Evolutionary conservation across 2,329 filamentous ascomycete genomes (phyloP).

Genomic region (Lojkania enalia): DNA sequence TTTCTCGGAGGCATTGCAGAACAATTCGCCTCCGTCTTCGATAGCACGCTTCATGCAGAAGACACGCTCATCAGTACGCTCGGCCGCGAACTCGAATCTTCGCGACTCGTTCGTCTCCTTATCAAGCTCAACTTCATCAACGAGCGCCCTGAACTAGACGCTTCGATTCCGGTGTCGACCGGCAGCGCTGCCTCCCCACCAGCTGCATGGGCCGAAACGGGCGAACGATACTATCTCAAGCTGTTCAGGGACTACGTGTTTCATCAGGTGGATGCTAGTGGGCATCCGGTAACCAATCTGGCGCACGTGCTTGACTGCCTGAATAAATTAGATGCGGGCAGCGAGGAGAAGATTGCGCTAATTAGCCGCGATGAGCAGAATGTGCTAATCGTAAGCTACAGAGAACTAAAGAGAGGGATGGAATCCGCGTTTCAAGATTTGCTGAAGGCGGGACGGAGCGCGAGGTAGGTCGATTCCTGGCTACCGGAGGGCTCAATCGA

Average conservation of each 20-base stretch:
- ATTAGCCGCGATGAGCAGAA: constrained; percentile 90
- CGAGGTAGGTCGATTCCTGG: too few species aligned
- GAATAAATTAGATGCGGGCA: constrained; percentile 90
- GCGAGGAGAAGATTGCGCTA: constrained; percentile 81
- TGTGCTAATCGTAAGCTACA: constrained; percentile 84
- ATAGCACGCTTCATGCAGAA: constrained; percentile 76
- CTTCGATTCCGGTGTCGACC: constrained; percentile 56
- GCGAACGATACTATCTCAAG: constrained; percentile 89
- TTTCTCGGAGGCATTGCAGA: constrained; percentile 78
- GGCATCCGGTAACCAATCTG: constrained; percentile 80
- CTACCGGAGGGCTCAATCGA: too few species aligned
- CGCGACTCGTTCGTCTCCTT: constrained; percentile 75
- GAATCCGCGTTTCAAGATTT: constrained; percentile 65
- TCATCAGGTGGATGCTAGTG: constrained; percentile 87
- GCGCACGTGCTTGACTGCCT: constrained; percentile 85
- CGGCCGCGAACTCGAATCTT: constrained; percentile 85
- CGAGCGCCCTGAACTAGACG: constrained; percentile 83
- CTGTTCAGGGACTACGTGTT: constrained; percentile 97
- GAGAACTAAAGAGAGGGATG: constrained; percentile 74
- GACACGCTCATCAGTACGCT: constrained; percentile 76
- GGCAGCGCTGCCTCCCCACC: constrained; percentile 33
- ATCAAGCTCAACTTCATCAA: constrained; percentile 87
- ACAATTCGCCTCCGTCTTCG: constrained; percentile 74
- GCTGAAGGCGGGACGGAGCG: constrained; percentile 37
- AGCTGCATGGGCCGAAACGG: constrained; percentile 81